Percentiles rank a stretch among this genome's conserved stretches.
Evolutionary conservation across 1,284 basidiomycete species (phyloP).

Genomic region (Porogramme epimiltina): DNA sequence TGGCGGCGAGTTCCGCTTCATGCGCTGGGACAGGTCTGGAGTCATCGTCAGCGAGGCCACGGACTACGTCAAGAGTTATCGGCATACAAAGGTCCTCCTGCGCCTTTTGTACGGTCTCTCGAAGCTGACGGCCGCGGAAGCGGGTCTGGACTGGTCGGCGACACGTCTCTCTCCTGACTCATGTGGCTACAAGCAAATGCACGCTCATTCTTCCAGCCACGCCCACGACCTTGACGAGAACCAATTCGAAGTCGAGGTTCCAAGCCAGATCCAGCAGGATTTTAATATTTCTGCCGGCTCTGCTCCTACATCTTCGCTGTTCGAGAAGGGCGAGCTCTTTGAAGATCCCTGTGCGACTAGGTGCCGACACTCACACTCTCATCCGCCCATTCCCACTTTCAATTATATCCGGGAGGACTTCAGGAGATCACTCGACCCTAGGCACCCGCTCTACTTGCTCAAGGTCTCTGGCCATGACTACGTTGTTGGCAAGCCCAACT

Average conservation of each 20-base stretch:
- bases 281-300: background rate
- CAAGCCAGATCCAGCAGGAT: background rate
- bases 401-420: slow-evolving; percentile 10
- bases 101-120: slow-evolving; percentile 1
- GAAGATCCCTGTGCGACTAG: background rate
- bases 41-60: slow-evolving; percentile 2
- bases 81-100: background rate
- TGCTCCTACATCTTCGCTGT: background rate
- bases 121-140: background rate
- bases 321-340: background rate
- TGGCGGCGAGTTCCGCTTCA: slow-evolving; percentile 3
- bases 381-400: background rate
- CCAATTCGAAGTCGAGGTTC: background rate
- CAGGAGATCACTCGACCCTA: background rate
- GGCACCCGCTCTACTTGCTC: slow-evolving; percentile 5
- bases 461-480: background rate
- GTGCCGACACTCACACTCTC: background rate
- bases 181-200: slow-evolving; percentile 7
- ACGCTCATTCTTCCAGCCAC: background rate
- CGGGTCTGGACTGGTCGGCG: slow-evolving; percentile 7
- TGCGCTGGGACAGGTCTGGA: slow-evolving; percentile 15
- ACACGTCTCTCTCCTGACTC: background rate
- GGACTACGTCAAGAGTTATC: slow-evolving; percentile 2
- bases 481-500: background rate
- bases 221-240: background rate